Conservation (phyloP, 2,329 filamentous ascomycete species). For the Rutstroemia sp. region DNA sequence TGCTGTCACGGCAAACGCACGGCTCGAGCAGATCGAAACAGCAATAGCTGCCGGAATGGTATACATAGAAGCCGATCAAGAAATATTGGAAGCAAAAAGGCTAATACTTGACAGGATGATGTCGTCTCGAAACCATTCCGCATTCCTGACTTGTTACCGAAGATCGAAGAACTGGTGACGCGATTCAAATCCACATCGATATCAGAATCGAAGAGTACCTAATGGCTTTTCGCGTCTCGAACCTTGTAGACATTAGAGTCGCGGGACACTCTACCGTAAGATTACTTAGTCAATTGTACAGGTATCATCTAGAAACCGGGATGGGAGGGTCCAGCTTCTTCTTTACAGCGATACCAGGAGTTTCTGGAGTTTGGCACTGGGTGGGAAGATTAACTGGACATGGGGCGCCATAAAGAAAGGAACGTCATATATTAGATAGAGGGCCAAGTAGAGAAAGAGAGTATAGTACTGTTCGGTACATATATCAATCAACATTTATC, state of each 20-base stretch:
- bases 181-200: background rate
- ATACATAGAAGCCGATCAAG: slow-evolving; percentile 25
- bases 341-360: background rate
- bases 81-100: slow-evolving; percentile 14
- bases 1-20: slow-evolving; percentile 75
- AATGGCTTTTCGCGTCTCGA: background rate
- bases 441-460: no score
- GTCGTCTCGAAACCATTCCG: slow-evolving; percentile 75
- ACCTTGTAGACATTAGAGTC: no score
- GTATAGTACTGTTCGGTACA: background rate
- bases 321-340: background rate
- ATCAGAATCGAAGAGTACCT: background rate
- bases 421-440: background rate
- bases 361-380: background rate
- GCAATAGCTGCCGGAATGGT: slow-evolving; percentile 69
- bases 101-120: slow-evolving; percentile 46
- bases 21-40: slow-evolving; percentile 64
- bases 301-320: background rate
- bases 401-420: background rate
- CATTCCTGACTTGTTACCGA: slow-evolving; percentile 62
- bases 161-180: slow-evolving; percentile 45
- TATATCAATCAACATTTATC: background rate
- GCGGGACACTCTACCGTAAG: no score
- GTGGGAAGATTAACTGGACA: background rate
- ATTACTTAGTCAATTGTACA: no score